These are phyloP conservation scores for Elongisporangium prolatum DNA, from an alignment of 352 stramenopile genomes.

Conservation along the genomic window DNA sequence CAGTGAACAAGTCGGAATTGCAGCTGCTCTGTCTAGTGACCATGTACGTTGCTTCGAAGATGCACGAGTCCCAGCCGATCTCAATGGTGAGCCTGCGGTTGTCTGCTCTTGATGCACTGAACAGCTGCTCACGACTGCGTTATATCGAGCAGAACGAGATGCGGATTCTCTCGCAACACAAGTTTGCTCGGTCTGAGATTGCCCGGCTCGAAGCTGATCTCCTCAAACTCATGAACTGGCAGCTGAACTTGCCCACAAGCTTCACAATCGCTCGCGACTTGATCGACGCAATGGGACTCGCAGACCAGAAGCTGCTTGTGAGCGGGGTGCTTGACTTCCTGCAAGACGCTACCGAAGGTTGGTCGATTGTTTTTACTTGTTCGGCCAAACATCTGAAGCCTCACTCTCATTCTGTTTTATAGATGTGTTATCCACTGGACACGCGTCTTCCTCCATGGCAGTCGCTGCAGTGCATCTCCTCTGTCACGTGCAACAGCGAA, in stretches of 20 bases:
- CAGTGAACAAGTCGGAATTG: constrained; percentile 66
- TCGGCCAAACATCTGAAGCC: not conserved
- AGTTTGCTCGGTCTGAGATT: constrained; percentile 65
- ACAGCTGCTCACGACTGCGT: not conserved
- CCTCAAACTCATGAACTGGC: constrained; percentile 49
- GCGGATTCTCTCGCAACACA: constrained; percentile 65
- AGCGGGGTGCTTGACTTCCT: not conserved
- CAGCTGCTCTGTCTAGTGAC: constrained; percentile 73
- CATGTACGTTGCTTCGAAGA: constrained; percentile 70
- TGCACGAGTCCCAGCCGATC: constrained; percentile 67
- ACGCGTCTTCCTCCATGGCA: not conserved
- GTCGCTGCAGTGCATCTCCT: not conserved
- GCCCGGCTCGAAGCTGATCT: constrained; percentile 49
- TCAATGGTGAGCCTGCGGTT: constrained; percentile 21
- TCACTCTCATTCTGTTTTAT: not conserved
- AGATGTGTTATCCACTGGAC: not conserved
- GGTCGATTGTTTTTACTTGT: not conserved
- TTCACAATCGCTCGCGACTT: constrained; percentile 70
- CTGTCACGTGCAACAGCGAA: not conserved
- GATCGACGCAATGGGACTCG: constrained; percentile 11
- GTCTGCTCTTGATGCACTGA: not conserved
- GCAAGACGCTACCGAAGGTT: not conserved
- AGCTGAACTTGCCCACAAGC: constrained; percentile 57
- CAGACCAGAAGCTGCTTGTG: not conserved
- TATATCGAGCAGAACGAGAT: constrained; percentile 36